A percentile compares a stretch with the other conserved stretches of the same genome.
Conservation (phyloP, 148 eudicot genomes). For the Pouteria glomerata region DNA sequence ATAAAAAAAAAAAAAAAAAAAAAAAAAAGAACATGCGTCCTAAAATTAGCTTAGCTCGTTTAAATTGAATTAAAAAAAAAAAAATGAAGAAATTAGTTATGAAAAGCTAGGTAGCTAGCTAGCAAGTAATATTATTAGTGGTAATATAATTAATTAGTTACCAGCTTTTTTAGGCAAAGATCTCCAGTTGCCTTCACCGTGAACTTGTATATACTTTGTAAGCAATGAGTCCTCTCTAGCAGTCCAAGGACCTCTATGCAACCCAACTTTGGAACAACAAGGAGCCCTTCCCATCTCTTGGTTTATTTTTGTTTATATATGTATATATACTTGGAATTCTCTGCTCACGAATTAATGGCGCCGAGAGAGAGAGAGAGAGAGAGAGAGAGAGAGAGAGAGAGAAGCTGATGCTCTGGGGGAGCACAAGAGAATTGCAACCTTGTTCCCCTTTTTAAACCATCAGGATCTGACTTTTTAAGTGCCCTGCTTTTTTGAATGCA, state of each 20-base stretch:
- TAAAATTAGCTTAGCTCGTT: too few species aligned
- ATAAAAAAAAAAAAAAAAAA: not conserved
- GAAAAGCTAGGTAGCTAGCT: too few species aligned
- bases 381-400: not conserved
- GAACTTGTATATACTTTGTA: slow-evolving; percentile 38
- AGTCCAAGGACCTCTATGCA: slow-evolving; percentile 68
- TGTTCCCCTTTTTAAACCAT: slow-evolving; percentile 8
- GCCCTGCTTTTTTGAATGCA: too few species aligned
- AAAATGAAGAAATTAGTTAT: too few species aligned
- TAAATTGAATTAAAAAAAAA: too few species aligned
- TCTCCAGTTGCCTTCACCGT: slow-evolving; percentile 72
- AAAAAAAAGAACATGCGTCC: too few species aligned
- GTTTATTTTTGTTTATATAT: not conserved
- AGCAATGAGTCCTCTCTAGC: slow-evolving; percentile 50
- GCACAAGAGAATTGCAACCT: slow-evolving; percentile 23
- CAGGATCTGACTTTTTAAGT: too few species aligned
- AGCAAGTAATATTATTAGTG: too few species aligned
- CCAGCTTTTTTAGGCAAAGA: slow-evolving; percentile 62
- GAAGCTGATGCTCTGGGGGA: slow-evolving; percentile 14
- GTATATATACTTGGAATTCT: too few species aligned
- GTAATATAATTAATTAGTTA: slow-evolving; percentile 1
- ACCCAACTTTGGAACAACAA: slow-evolving; percentile 54
- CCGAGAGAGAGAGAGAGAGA: not conserved
- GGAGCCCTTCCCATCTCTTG: slow-evolving; percentile 60
- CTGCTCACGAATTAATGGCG: too few species aligned